Conservation (phyloP, 495 filamentous ascomycete species). For the Tirmania nivea region DNA sequence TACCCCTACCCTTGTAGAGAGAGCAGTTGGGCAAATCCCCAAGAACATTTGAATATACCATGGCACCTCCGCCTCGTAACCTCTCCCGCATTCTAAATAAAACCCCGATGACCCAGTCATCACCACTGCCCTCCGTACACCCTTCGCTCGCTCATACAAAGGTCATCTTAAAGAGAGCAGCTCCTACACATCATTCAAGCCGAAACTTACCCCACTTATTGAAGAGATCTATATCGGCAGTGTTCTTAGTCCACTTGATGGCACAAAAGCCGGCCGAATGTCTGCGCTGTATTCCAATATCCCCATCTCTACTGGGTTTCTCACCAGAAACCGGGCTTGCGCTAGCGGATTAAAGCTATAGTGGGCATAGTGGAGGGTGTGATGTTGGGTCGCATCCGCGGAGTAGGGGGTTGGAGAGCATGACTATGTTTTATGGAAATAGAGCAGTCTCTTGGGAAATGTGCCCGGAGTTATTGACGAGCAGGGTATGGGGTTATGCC, state of each 20-base stretch:
- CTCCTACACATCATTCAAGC: constrained; percentile 43
- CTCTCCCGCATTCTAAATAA: constrained; percentile 60
- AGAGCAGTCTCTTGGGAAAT: constrained; percentile 60
- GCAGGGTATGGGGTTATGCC: constrained; percentile 36
- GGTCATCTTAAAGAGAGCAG: constrained; percentile 78
- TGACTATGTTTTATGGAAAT: constrained; percentile 73
- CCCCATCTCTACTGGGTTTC: constrained; percentile 48
- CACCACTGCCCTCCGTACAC: constrained; percentile 68
- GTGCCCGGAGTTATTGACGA: constrained; percentile 47
- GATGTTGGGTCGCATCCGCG: constrained; percentile 47
- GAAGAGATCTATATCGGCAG: constrained; percentile 71
- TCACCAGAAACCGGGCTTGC: constrained; percentile 77
- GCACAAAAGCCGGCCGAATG: constrained; percentile 80
- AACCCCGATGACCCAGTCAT: constrained; percentile 68
- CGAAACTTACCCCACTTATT: constrained; percentile 53
- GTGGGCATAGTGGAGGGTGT: constrained; percentile 50
- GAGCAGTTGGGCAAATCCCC: no score
- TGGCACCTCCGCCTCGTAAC: constrained; percentile 23
- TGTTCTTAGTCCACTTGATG: constrained; percentile 75
- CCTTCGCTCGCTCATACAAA: constrained; percentile 59
- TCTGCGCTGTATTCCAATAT: constrained; percentile 64
- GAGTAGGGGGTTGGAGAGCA: constrained; percentile 86
- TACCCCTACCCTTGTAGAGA: no score
- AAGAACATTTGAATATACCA: no score
- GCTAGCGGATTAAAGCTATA: constrained; percentile 52